Conservation (phyloP, 106 monocot species). For the Alisma plantagoaquatica region DNA sequence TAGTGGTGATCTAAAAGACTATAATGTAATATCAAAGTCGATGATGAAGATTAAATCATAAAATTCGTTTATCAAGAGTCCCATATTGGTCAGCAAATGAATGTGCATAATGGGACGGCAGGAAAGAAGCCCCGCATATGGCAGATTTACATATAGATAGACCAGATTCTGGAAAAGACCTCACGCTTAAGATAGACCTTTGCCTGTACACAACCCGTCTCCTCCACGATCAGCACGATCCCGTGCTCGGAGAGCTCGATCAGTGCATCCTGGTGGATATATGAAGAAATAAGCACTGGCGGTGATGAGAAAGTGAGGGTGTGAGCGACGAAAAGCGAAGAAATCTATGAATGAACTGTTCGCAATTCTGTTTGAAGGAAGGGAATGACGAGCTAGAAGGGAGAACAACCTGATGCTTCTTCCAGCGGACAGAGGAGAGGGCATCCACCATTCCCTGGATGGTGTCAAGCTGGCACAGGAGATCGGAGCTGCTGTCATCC, state of each 20-base stretch:
- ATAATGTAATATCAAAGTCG: no score
- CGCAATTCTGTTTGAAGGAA: background rate
- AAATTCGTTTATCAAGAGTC: no score
- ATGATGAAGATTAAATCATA: background rate
- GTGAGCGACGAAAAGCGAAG: no score
- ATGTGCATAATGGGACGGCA: background rate
- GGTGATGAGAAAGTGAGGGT: no score
- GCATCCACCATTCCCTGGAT: slow-evolving; percentile 97
- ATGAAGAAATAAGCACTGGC: no score
- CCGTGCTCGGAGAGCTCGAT: slow-evolving; percentile 94
- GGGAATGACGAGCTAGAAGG: background rate
- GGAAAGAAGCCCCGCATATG: no score
- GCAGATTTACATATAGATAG: no score
- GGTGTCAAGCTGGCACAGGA: slow-evolving; percentile 71
- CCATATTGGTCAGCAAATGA: no score
- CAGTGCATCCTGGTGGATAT: slow-evolving; percentile 72
- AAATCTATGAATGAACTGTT: no score
- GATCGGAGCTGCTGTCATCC: slow-evolving; percentile 56
- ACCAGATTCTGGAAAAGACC: slow-evolving; percentile 37
- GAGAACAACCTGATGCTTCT: slow-evolving; percentile 52
- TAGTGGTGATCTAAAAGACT: no score
- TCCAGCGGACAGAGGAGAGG: slow-evolving; percentile 89
- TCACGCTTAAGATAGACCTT: slow-evolving; percentile 98
- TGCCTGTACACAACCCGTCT: slow-evolving; percentile 89
- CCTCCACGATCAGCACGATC: slow-evolving; percentile 86